These are phyloP conservation scores for Kregervanrija delftensis DNA, from an alignment of 805 yeast species.

Conservation along the genomic window DNA sequence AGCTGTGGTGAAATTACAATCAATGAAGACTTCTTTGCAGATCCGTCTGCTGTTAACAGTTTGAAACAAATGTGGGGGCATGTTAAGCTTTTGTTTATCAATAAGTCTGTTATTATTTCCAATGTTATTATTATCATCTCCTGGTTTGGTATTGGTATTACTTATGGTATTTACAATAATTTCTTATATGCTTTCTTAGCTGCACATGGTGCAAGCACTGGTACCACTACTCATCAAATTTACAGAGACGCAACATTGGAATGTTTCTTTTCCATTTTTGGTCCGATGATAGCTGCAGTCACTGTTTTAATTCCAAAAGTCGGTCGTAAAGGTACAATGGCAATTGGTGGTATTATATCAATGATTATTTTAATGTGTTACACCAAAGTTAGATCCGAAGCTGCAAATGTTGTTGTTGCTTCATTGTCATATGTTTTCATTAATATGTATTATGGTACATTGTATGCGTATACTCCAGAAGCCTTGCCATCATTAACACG, in stretches of 20 bases:
- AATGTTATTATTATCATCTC: conserved; percentile 40
- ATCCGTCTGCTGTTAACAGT: conserved; percentile 15
- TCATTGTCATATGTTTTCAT: conserved; percentile 42
- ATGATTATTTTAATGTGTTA: conserved; percentile 57
- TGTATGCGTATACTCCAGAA: conserved; percentile 65
- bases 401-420: conserved; percentile 45
- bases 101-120: conserved; percentile 34
- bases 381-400: conserved; percentile 50
- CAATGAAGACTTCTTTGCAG: conserved; percentile 17
- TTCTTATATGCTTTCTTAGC: conserved; percentile 48
- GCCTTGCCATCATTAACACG: conserved; percentile 45
- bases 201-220: conserved; percentile 42
- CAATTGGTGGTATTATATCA: conserved; percentile 42
- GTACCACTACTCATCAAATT: conserved; percentile 30
- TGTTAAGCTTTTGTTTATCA: conserved; percentile 40
- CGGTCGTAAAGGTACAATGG: conserved; percentile 54
- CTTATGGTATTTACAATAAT: conserved; percentile 51
- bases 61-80: conserved; percentile 30
- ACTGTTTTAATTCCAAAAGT: conserved; percentile 27
- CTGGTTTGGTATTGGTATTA: conserved; percentile 53
- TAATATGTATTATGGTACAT: conserved; percentile 47
- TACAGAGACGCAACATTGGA: conserved; percentile 44
- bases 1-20: conserved; percentile 36
- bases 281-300: conserved; percentile 47
- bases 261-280: conserved; percentile 41